These are phyloP conservation scores for Monocercomonoides exilis DNA, from an alignment of 78 protist genomes.

Conservation along the genomic window DNA sequence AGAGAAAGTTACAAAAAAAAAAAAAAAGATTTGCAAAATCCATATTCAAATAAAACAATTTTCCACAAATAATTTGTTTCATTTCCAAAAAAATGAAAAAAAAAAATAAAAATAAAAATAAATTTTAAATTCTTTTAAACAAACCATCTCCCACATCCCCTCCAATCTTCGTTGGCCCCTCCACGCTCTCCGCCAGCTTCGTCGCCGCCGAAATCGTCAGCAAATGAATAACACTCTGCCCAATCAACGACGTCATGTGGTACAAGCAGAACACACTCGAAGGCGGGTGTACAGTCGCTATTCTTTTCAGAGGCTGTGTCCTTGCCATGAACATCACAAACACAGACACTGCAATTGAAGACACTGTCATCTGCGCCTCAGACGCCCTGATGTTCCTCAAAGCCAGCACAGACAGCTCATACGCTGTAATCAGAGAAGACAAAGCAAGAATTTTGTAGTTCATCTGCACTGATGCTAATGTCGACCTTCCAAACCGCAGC, in stretches of 20 bases:
- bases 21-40: too few relatives aligned
- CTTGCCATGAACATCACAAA: neutral
- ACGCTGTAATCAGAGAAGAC: constrained; percentile 6
- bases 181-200: too few relatives aligned
- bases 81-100: too few relatives aligned
- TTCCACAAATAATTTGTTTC: too few relatives aligned
- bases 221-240: too few relatives aligned
- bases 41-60: too few relatives aligned
- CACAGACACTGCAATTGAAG: neutral
- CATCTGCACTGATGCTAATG: constrained; percentile 19
- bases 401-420: neutral
- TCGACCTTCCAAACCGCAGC: constrained; percentile 8
- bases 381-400: neutral
- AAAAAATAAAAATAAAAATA: too few relatives aligned
- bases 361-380: constrained; percentile 14
- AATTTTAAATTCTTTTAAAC: too few relatives aligned
- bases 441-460: constrained; percentile 30
- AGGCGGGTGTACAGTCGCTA: neutral
- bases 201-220: too few relatives aligned
- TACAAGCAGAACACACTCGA: neutral
- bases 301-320: neutral
- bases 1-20: too few relatives aligned
- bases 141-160: too few relatives aligned
- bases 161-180: too few relatives aligned
- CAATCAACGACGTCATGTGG: neutral